Evolutionary conservation across 2,329 filamentous ascomycete genomes (phyloP).

Genomic region (Tolypocladium cylindrosporum): DNA sequence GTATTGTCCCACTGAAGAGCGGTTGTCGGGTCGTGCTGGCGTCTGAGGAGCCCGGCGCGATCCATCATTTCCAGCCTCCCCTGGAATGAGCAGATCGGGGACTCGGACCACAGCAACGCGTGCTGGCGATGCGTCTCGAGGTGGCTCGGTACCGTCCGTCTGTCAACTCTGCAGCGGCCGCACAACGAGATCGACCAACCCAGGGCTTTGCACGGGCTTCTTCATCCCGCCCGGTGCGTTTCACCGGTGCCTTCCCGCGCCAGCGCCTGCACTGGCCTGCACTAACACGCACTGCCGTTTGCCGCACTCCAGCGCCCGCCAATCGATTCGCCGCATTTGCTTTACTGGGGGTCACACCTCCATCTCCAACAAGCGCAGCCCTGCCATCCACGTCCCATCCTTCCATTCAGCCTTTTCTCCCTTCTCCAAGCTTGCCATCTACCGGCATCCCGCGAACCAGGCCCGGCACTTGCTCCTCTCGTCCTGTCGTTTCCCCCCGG

Average conservation of each 20-base stretch:
- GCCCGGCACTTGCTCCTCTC: neutral
- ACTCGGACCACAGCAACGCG: neutral
- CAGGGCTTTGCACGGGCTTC: neutral
- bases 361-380: constrained; percentile 1
- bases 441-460: constrained; percentile 13
- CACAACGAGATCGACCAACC: neutral
- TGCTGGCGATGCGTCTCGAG: neutral
- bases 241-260: neutral
- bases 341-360: constrained; percentile 13
- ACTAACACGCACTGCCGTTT: neutral
- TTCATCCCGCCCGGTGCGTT: neutral
- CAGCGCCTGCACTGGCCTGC: neutral
- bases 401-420: neutral
- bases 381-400: constrained; percentile 5
- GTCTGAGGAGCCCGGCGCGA: neutral
- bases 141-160: neutral
- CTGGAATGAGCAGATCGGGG: neutral
- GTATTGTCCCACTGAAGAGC: neutral
- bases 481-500: constrained; percentile 1
- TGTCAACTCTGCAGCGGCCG: neutral
- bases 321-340: constrained; percentile 16
- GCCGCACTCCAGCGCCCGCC: constrained; percentile 5
- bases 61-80: neutral
- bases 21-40: neutral
- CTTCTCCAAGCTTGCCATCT: constrained; percentile 8